Conservation (phyloP, 2,329 filamentous ascomycete genomes). For the Cladophialophora psammophila region DNA sequence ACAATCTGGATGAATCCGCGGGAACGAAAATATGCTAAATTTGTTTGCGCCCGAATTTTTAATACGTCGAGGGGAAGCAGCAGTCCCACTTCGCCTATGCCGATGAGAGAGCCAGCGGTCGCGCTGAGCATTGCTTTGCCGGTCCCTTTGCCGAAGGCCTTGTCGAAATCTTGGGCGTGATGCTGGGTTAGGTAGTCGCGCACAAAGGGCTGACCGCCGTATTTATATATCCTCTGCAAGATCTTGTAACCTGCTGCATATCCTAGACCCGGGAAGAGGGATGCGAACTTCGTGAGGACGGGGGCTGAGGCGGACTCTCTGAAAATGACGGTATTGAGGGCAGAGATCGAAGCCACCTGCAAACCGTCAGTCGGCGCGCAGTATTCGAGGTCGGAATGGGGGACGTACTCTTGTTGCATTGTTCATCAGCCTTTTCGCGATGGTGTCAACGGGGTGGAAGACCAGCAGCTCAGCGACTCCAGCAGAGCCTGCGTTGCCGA, state of each 20-base stretch:
- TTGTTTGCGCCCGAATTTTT: conserved; percentile 99
- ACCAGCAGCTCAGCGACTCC: conserved; percentile 92
- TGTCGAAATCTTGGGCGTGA: conserved; percentile 84
- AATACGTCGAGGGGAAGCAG: conserved; percentile 94
- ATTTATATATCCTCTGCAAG: conserved; percentile 97
- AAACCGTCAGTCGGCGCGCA: conserved; percentile 14
- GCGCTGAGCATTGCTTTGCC: conserved; percentile 99
- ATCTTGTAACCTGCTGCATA: conserved; percentile 99
- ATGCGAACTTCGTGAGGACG: conserved; percentile 80
- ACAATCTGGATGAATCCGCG: conserved; percentile 90
- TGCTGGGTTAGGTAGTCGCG: conserved; percentile 84
- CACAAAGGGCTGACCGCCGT: conserved; percentile 93
- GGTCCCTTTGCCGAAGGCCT: conserved; percentile 91
- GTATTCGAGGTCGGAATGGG: background rate
- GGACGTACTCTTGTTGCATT: conserved; percentile 77
- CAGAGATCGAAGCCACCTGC: conserved; percentile 64
- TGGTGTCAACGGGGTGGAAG: conserved; percentile 97
- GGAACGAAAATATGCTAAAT: conserved; percentile 88
- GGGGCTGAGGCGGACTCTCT: conserved; percentile 81
- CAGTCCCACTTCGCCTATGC: conserved; percentile 95
- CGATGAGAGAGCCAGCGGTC: conserved; percentile 91
- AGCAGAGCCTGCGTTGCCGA: conserved; percentile 71
- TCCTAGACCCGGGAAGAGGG: conserved; percentile 93
- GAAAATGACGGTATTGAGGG: conserved; percentile 93
- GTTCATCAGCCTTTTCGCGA: conserved; percentile 99